A percentile compares a stretch with the other conserved stretches of the same genome.
phyloP scores from a whole-genome alignment of 495 filamentous ascomycete genomes.

The Penicillium ucsense region DNA sequence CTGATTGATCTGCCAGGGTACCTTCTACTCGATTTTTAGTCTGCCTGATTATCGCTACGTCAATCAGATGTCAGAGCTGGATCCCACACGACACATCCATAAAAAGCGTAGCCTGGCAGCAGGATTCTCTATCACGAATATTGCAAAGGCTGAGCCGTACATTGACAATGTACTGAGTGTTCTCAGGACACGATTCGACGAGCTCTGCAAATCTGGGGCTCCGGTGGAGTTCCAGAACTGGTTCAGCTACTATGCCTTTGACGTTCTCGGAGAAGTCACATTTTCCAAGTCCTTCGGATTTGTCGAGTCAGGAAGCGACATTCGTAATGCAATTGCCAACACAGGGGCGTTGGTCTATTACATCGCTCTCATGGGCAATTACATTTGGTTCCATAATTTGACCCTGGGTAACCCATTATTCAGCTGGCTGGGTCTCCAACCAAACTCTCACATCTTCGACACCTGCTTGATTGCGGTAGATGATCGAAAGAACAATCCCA shows the following conservation, averaged over 20 bases:
- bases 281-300: conserved; percentile 37
- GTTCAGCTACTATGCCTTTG: conserved; percentile 41
- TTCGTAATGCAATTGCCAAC: conserved; percentile 33
- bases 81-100: conserved; percentile 23
- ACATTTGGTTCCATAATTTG: conserved; percentile 26
- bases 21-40: conserved; percentile 10
- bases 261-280: conserved; percentile 32
- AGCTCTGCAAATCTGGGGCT: conserved; percentile 10
- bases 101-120: conserved; percentile 25
- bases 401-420: conserved; percentile 34
- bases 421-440: conserved; percentile 27
- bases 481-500: conserved; percentile 24
- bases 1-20: neutral
- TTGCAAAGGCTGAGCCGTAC: conserved; percentile 29
- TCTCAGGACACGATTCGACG: conserved; percentile 21
- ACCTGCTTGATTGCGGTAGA: conserved; percentile 31
- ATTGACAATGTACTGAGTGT: conserved; percentile 26
- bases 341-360: conserved; percentile 28
- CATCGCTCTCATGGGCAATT: conserved; percentile 28
- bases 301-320: conserved; percentile 26
- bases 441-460: conserved; percentile 33
- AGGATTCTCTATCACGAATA: conserved; percentile 29
- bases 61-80: conserved; percentile 35
- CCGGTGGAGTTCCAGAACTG: conserved; percentile 32
- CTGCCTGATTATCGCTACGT: conserved; percentile 31